phyloP scores from a whole-genome alignment of 2,329 filamentous ascomycete species.

The Chalara sp. region DNA sequence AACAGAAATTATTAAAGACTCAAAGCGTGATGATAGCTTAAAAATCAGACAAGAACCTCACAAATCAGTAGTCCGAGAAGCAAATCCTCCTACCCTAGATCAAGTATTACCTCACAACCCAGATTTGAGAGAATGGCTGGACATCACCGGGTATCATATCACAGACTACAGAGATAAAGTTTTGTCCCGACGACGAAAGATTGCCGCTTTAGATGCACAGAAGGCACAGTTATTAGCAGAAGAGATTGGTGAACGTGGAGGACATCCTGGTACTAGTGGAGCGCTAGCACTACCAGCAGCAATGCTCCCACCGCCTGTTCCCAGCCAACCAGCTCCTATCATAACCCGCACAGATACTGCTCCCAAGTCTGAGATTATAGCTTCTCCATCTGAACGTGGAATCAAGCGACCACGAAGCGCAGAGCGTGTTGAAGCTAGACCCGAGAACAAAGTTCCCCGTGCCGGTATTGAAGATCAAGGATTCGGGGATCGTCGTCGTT shows the following conservation, averaged over 20 bases:
- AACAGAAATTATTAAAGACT: not conserved
- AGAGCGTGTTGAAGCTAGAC: slow-evolving; percentile 13
- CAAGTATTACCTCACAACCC: slow-evolving; percentile 21
- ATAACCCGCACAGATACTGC: slow-evolving; percentile 4
- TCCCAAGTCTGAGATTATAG: slow-evolving; percentile 3
- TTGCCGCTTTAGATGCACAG: slow-evolving; percentile 27
- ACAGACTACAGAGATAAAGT: slow-evolving; percentile 26
- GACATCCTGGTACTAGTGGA: not conserved
- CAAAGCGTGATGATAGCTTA: slow-evolving; percentile 1
- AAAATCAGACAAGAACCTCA: not conserved
- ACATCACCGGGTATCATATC: slow-evolving; percentile 29
- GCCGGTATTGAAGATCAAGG: slow-evolving; percentile 17
- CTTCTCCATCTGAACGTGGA: slow-evolving; percentile 6
- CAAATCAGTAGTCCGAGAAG: slow-evolving; percentile 8
- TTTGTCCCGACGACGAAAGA: slow-evolving; percentile 19
- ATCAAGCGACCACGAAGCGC: no score
- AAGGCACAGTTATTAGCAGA: slow-evolving; percentile 23
- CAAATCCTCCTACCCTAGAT: slow-evolving; percentile 14
- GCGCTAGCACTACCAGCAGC: slow-evolving; percentile 4
- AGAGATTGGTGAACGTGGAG: slow-evolving; percentile 18
- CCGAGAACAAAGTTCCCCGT: slow-evolving; percentile 19
- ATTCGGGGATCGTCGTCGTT: no score
- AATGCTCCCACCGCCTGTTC: slow-evolving; percentile 20
- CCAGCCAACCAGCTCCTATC: slow-evolving; percentile 15
- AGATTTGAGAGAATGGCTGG: slow-evolving; percentile 30